Conservation (phyloP, 2,329 filamentous ascomycete species). For the Alternaria sp. region DNA sequence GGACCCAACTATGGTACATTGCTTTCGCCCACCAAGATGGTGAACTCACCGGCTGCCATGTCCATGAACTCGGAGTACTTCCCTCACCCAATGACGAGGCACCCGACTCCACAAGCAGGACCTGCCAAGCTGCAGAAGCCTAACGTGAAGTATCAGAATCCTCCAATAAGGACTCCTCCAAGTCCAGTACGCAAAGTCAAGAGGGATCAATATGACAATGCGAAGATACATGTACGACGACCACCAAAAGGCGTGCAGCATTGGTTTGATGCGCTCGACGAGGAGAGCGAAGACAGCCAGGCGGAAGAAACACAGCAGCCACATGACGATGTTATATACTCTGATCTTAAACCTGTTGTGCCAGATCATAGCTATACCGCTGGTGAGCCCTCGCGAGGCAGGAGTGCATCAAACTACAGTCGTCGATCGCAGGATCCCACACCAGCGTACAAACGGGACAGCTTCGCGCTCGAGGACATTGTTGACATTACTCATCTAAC, state of each 20-base stretch:
- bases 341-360: slow-evolving; percentile 4
- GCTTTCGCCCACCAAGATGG: slow-evolving; percentile 52
- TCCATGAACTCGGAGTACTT: slow-evolving; percentile 51
- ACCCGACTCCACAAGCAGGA: slow-evolving; percentile 38
- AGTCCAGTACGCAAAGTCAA: slow-evolving; percentile 41
- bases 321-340: slow-evolving; percentile 22
- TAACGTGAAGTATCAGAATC: slow-evolving; percentile 28
- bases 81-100: slow-evolving; percentile 43
- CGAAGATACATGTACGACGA: slow-evolving; percentile 58
- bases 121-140: slow-evolving; percentile 33
- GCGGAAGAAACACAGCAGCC: slow-evolving; percentile 25
- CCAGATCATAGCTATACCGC: slow-evolving; percentile 32
- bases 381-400: slow-evolving; percentile 23
- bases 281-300: slow-evolving; percentile 48
- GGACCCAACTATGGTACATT: slow-evolving; percentile 29
- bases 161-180: slow-evolving; percentile 20
- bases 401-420: slow-evolving; percentile 13
- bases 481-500: slow-evolving; percentile 34
- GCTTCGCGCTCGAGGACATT: slow-evolving; percentile 33
- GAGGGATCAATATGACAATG: slow-evolving; percentile 55
- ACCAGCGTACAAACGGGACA: slow-evolving; percentile 28
- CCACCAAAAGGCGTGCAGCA: slow-evolving; percentile 60
- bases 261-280: slow-evolving; percentile 60
- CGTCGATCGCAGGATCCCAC: slow-evolving; percentile 26
- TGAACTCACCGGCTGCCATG: slow-evolving; percentile 53